Evolutionary conservation across 352 stramenopile genomes (phyloP).

Genomic region (Globisporangium solare): DNA sequence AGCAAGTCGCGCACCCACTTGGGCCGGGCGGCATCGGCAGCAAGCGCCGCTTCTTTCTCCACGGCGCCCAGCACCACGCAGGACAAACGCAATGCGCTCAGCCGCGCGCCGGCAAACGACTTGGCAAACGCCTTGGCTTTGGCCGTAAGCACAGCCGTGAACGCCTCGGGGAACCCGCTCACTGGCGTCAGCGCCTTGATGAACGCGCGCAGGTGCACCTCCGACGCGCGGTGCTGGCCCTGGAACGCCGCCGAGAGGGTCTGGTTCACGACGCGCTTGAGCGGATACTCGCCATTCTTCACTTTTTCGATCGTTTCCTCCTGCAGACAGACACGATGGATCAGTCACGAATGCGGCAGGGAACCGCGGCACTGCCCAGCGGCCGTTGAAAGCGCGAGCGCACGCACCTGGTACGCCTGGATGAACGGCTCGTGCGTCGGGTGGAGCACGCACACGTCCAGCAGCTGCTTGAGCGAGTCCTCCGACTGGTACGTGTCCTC

Average conservation of each 20-base stretch:
- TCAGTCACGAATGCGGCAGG: too few relatives aligned
- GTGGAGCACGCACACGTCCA: conserved; percentile 47
- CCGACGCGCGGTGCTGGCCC: conserved; percentile 48
- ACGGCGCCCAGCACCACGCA: conserved; percentile 43
- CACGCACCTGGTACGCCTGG: conserved; percentile 49
- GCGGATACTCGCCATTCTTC: conserved; percentile 42
- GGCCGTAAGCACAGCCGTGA: conserved; percentile 38
- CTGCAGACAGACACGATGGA: conserved; percentile 15
- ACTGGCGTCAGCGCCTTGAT: conserved; percentile 30
- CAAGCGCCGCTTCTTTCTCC: conserved; percentile 9
- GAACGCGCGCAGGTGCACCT: conserved; percentile 49
- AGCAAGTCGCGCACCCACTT: conserved; percentile 50
- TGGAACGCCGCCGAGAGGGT: conserved; percentile 50
- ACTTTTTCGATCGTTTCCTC: conserved; percentile 66
- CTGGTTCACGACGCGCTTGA: conserved; percentile 66
- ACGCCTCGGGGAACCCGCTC: conserved; percentile 42
- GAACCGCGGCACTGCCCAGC: too few relatives aligned
- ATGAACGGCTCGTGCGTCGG: conserved; percentile 46
- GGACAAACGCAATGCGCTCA: conserved; percentile 56
- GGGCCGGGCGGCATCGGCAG: conserved; percentile 7
- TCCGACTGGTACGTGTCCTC: conserved; percentile 20
- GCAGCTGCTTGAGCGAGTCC: conserved; percentile 57
- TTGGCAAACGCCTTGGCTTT: conserved; percentile 35
- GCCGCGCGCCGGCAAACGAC: conserved; percentile 46
- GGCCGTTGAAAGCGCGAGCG: too few relatives aligned